Evolutionary conservation across 2,329 filamentous ascomycete species (phyloP).

Genomic region (Dothideomycetes sp.): DNA sequence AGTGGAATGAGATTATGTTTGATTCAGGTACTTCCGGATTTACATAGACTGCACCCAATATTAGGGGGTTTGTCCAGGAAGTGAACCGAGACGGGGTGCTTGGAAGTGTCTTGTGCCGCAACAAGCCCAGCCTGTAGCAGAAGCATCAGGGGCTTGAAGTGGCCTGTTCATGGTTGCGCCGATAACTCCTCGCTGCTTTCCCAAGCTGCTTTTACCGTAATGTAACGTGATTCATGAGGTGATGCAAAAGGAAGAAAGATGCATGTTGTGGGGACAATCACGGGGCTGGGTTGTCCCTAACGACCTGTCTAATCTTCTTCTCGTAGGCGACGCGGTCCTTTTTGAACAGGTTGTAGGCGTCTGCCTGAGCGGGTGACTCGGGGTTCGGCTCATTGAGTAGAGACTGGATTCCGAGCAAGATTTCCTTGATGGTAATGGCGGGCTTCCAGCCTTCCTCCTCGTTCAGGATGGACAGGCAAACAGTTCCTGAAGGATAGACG

Average conservation of each 20-base stretch:
- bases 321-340: constrained; percentile 82
- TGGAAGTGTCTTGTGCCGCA: no score
- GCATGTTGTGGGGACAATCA: no score
- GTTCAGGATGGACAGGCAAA: constrained; percentile 93
- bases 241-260: no score
- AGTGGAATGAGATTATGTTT: no score
- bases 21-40: no score
- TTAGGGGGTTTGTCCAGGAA: no score
- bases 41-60: no score
- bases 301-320: constrained; percentile 72
- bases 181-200: background rate
- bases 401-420: constrained; percentile 89
- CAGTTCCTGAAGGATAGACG: constrained; percentile 94
- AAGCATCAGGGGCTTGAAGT: no score
- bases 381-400: constrained; percentile 94
- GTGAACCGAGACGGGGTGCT: no score
- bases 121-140: no score
- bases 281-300: no score
- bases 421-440: constrained; percentile 96
- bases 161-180: background rate
- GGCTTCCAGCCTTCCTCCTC: constrained; percentile 99
- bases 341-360: constrained; percentile 95
- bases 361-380: constrained; percentile 90
- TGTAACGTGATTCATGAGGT: background rate
- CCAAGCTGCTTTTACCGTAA: background rate